Percentiles rank a stretch among this genome's conserved stretches.
These are phyloP conservation scores for Hyaloscypha finlandica DNA, from an alignment of 495 filamentous ascomycete genomes.

Conservation along the genomic window DNA sequence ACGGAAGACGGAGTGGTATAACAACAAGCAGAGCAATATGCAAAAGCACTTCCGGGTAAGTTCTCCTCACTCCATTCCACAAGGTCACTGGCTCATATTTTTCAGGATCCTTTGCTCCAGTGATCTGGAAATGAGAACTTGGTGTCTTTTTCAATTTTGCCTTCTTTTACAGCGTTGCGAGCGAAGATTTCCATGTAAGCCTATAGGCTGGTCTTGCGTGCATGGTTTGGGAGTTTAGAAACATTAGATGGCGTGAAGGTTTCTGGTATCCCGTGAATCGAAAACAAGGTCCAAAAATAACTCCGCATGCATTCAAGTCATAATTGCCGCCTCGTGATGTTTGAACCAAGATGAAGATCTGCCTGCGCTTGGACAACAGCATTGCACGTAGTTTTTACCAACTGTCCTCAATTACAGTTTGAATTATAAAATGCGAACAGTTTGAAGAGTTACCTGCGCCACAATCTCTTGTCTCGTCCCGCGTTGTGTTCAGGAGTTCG, in stretches of 20 bases:
- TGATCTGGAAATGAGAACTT: constrained; percentile 16
- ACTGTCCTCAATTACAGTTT: not conserved
- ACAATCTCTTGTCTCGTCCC: not conserved
- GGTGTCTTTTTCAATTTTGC: not conserved
- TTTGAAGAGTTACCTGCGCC: not conserved
- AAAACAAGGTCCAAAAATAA: constrained; percentile 1
- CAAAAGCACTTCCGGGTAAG: constrained; percentile 79
- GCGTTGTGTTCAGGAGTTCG: not conserved
- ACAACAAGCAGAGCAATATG: constrained; percentile 64
- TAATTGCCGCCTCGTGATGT: constrained; percentile 4
- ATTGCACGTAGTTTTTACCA: not conserved
- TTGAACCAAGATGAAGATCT: constrained; percentile 5
- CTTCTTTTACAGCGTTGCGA: not conserved
- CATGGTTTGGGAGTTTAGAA: constrained; percentile 5
- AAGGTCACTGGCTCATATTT: constrained; percentile 20
- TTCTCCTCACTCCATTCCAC: constrained; percentile 26
- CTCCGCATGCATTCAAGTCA: not conserved
- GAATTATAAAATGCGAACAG: not conserved
- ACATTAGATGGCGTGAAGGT: not conserved
- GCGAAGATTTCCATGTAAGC: not conserved
- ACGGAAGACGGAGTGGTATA: constrained; percentile 59
- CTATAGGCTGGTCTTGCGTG: constrained; percentile 1
- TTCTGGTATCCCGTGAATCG: not conserved
- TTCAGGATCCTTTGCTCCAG: constrained; percentile 35
- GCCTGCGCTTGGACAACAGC: not conserved